Evolutionary conservation across 2,329 filamentous ascomycete genomes (phyloP).

Genomic region (Emergomyces orientalis): DNA sequence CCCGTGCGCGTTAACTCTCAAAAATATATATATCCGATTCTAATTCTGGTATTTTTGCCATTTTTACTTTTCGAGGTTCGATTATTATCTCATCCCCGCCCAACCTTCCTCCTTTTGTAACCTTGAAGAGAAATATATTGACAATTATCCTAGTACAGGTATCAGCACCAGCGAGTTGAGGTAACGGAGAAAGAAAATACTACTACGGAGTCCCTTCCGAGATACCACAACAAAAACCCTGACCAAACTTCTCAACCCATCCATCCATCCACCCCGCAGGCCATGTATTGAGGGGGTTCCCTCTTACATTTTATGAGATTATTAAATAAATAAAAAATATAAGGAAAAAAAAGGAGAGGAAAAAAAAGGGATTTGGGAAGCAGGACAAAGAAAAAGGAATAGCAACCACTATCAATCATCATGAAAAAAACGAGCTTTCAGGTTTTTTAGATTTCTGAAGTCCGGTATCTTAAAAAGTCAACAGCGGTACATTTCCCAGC

Average conservation of each 20-base stretch:
- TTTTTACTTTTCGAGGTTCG: not conserved
- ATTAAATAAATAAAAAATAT: not conserved
- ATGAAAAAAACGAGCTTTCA: not conserved
- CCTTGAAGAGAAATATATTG: not conserved
- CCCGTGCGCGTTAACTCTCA: no score
- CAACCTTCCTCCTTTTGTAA: not conserved
- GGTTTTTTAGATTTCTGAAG: not conserved
- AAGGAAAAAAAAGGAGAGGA: not conserved
- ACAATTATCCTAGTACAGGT: not conserved
- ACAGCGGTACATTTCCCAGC: constrained; percentile 6
- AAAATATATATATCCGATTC: no score
- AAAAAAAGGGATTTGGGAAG: not conserved
- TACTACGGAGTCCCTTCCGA: not conserved
- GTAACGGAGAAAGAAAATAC: not conserved
- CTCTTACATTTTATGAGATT: not conserved
- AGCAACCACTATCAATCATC: not conserved
- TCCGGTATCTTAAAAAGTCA: not conserved
- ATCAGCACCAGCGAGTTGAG: not conserved
- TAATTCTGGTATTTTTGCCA: not conserved
- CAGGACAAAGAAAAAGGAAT: not conserved
- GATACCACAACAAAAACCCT: not conserved
- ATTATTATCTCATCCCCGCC: not conserved
- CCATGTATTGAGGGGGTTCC: not conserved
- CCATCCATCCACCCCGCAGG: not conserved
- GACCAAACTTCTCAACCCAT: not conserved